Base-by-base conservation (phyloP, 2,329 filamentous ascomycete genomes). In the Xylariales sp. region DNA sequence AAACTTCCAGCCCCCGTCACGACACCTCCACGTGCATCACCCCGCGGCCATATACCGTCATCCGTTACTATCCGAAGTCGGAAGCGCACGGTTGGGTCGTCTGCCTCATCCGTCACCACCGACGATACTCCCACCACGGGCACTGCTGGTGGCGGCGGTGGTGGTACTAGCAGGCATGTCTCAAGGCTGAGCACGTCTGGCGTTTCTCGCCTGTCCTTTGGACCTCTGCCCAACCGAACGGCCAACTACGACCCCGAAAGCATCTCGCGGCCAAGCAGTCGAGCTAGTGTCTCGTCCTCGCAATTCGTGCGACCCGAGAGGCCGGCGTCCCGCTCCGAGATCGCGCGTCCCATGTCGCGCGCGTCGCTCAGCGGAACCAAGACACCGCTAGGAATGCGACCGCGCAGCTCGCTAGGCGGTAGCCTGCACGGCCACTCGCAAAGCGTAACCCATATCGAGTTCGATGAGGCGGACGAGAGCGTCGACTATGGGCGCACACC, bases 1-100 rank as follows among this genome's bases (percentile, higher is more conserved):
- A 95, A 93, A 63, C 76, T 98, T 15, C 93, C 93, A 3, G 88
- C 85, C 2, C 88, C 90, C 3, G 74, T 79, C 6, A 74, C 71
- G 38, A 93, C 85, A 1, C 89, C 90, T 5, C 88, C 90, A 14
- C 81, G 83, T 33, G 75, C 77, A 5, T 95, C 89, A n/a, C 88
- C 90, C 16, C 78, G 87, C 37, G 28, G 57, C 42, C 53, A 53
- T 37, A 61, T 81, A 33, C 76, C 78, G 31, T 66, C 77, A 4
- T 73, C 73, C 35, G 69, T 82, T 50, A 81, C 78, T 20, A 70
- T 83, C 55, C 81, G 88, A 37, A 82, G 79, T 52, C 77, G 78
- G 47, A 87, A 88, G 63, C 80, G 85, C 41, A 76, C 76, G 7
- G 67, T 72, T 13, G 81, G 78, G 36, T 78, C 74, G 24, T 60